A percentile compares a stretch with the other conserved stretches of the same genome.
Evolutionary conservation across 768 basidiomycete genomes (phyloP).

Genomic region (Hypholoma sublateritium): DNA sequence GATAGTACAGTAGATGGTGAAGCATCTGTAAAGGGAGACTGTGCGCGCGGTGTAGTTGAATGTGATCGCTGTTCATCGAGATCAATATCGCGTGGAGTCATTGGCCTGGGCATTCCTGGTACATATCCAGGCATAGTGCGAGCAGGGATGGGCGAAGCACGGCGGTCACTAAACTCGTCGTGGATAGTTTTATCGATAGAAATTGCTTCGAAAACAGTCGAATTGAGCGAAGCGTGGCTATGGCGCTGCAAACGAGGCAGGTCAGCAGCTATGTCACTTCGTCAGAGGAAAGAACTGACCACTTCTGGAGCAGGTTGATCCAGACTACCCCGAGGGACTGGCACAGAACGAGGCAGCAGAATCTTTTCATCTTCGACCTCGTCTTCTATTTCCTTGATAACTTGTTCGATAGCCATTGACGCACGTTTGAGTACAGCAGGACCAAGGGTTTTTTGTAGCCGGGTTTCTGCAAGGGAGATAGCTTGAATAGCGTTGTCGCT

Average conservation of each 20-base stretch:
- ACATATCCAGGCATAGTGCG: slow-evolving; percentile 78
- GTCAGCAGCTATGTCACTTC: slow-evolving; percentile 12
- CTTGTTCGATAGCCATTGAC: slow-evolving; percentile 74
- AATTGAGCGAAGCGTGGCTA: slow-evolving; percentile 33
- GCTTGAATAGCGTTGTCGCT: slow-evolving; percentile 27
- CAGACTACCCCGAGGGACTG: slow-evolving; percentile 39
- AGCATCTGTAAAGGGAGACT: slow-evolving; percentile 51
- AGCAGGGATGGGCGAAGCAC: slow-evolving; percentile 62
- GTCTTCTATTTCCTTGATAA: slow-evolving; percentile 78
- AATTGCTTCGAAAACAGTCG: slow-evolving; percentile 59
- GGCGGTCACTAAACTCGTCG: slow-evolving; percentile 47
- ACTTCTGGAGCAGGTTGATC: slow-evolving; percentile 35
- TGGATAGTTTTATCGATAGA: slow-evolving; percentile 59
- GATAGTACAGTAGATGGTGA: slow-evolving; percentile 31
- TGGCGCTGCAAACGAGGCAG: slow-evolving; percentile 29
- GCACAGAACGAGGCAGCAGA: slow-evolving; percentile 65
- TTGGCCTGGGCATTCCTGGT: slow-evolving; percentile 87
- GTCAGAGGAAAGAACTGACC: slow-evolving; percentile 11
- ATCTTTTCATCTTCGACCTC: slow-evolving; percentile 70
- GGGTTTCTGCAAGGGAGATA: slow-evolving; percentile 41
- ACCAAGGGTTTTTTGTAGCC: slow-evolving; percentile 49
- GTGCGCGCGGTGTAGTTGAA: slow-evolving; percentile 80
- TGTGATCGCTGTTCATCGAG: slow-evolving; percentile 69
- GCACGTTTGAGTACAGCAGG: slow-evolving; percentile 58
- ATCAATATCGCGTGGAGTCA: slow-evolving; percentile 84